Base-by-base conservation (phyloP, 257 asterid species). In the Salvia hispanica region DNA sequence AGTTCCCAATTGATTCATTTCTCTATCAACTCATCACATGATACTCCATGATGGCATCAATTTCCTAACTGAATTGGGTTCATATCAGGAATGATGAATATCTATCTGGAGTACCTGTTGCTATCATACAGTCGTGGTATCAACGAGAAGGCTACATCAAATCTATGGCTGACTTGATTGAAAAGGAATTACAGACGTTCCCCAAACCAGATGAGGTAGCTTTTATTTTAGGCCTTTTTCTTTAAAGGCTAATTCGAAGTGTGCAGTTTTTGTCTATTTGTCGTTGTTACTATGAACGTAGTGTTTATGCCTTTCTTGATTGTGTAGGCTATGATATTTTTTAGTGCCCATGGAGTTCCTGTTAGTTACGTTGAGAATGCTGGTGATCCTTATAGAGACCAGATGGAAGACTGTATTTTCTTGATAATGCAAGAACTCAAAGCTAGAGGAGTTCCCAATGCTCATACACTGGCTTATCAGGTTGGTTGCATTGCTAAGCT, bases 331-430 rank as follows among this genome's bases (percentile, higher is more conserved):
- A 87, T 88, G 92, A 77, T 91, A 72, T 94, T 94, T 85, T 94
- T 94, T 78, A 94, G 99, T 16, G 99, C 99, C 25, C 99, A 94
- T 62, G 99, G 99, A 37, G 99, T 91, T 70, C 96, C 99, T 0
- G 90, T 91, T 13, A 91, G 99, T 74, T 94, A 94, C 42, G 93
- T 94, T 58, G 96, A 91, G 86, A 57, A 84, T 58, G 97, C 96
- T 2, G 99, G 99, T 13, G 99, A 93, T 77, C 99, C 99, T 4
- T 90, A 93, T 58, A 77, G 69, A 64, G 92, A 81, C 77, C 99
- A 93, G 87, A 93, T 93, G 99, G 97, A 93, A 68, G 95, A 93
- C 51, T 93, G 97, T 72, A 86, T 93, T 57, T 80, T 74, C 76
- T 78, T 90, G 58, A 93, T 93, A 72, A 91, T 94, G 99, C 86